These are phyloP conservation scores for Fusarium euwallaceae DNA, from an alignment of 2,329 filamentous ascomycete genomes.

Conservation along the genomic window DNA sequence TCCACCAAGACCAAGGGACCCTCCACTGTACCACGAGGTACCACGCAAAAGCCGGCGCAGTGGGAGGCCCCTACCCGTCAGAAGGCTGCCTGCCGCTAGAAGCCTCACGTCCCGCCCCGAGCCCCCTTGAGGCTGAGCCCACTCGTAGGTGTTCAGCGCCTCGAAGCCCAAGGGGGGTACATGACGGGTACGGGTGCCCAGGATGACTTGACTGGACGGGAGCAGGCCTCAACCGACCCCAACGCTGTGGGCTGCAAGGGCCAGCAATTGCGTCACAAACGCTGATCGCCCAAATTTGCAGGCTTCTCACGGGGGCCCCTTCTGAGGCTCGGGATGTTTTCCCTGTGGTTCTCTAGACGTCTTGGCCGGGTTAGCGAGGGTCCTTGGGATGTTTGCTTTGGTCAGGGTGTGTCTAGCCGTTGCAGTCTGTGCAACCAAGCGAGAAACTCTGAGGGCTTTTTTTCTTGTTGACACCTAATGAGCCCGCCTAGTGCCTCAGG, in stretches of 20 bases:
- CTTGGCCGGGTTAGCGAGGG: constrained; percentile 36
- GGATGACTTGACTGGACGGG: constrained; percentile 6
- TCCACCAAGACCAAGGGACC: constrained; percentile 1
- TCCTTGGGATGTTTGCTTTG: constrained; percentile 33
- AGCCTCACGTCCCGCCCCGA: constrained; percentile 19
- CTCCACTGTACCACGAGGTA: not conserved
- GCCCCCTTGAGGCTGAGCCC: constrained; percentile 12
- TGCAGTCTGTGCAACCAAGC: not conserved
- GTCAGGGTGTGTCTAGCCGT: constrained; percentile 12
- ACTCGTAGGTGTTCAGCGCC: constrained; percentile 18
- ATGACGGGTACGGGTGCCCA: not conserved
- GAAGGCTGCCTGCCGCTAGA: constrained; percentile 22
- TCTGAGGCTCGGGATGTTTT: constrained; percentile 39
- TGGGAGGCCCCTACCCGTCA: constrained; percentile 21
- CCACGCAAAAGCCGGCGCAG: not conserved
- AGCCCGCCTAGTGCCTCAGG: not conserved
- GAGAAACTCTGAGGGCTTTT: constrained; percentile 25
- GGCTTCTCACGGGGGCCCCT: constrained; percentile 39
- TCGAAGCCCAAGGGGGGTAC: not conserved
- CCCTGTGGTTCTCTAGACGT: constrained; percentile 35
- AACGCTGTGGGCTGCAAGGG: constrained; percentile 40
- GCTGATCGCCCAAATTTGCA: constrained; percentile 47
- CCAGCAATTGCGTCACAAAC: constrained; percentile 50
- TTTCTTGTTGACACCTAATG: constrained; percentile 8
- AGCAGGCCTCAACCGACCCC: constrained; percentile 36